Percentiles rank a stretch among this genome's conserved stretches.
Evolutionary conservation across 192 early-diverging fungal species (phyloP).

Genomic region (Gryganskiella cystojenkinii): DNA sequence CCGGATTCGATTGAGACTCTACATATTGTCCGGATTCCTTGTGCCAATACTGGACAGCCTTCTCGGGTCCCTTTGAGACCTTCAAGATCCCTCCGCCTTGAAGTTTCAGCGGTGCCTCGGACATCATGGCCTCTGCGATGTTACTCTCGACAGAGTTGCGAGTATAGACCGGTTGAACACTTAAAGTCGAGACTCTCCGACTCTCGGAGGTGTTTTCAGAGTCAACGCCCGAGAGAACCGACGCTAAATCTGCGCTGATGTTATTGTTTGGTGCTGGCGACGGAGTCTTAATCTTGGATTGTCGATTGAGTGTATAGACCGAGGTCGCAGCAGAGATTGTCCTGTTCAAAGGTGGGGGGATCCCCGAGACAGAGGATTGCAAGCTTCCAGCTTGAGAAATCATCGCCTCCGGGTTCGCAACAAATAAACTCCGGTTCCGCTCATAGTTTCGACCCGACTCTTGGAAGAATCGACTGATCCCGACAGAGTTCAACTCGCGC

Average conservation of each 20-base stretch:
- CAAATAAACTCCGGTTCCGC: constrained; percentile 29
- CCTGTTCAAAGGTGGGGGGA: constrained; percentile 17
- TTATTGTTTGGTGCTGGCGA: too few relatives aligned
- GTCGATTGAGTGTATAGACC: constrained; percentile 5
- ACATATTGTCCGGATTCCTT: constrained; percentile 46
- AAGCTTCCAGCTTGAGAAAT: constrained; percentile 25
- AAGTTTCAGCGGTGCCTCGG: constrained; percentile 22
- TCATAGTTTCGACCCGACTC: constrained; percentile 43
- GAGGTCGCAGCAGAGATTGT: constrained; percentile 17
- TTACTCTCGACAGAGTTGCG: constrained; percentile 28
- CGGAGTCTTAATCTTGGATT: background rate
- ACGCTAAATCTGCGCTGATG: constrained; percentile 20
- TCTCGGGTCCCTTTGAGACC: constrained; percentile 50
- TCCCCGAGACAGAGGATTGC: constrained; percentile 23
- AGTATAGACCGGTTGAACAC: constrained; percentile 8
- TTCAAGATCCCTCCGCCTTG: constrained; percentile 41
- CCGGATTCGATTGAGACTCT: background rate
- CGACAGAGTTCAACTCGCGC: constrained; percentile 38
- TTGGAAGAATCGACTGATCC: constrained; percentile 48
- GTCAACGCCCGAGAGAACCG: constrained; percentile 17
- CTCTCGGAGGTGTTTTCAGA: constrained; percentile 15
- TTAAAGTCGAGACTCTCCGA: constrained; percentile 12
- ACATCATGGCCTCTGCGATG: constrained; percentile 31
- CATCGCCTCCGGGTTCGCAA: constrained; percentile 37
- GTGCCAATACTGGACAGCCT: constrained; percentile 49